Evolutionary conservation across 495 filamentous ascomycete species (phyloP).

Genomic region (Letharia lupina): DNA sequence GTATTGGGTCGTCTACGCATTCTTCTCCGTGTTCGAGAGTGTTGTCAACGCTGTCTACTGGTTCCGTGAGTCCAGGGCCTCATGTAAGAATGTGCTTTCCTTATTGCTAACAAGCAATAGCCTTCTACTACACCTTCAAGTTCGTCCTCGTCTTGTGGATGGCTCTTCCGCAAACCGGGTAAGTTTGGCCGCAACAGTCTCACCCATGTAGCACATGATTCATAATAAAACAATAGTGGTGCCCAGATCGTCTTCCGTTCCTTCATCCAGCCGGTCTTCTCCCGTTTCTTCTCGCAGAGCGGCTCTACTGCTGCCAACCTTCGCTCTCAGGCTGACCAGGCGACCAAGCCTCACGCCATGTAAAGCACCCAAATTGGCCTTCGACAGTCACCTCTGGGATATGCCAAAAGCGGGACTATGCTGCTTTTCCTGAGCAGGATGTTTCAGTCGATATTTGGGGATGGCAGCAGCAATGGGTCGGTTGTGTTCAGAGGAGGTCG

Average conservation of each 20-base stretch:
- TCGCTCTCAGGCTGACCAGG: conserved; percentile 79
- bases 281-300: conserved; percentile 72
- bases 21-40: conserved; percentile 90
- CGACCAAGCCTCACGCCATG: conserved; percentile 42
- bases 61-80: conserved; percentile 58
- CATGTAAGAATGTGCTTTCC: background rate
- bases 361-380: conserved; percentile 7
- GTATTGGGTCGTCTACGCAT: conserved; percentile 97
- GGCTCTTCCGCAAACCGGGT: conserved; percentile 88
- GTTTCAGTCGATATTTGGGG: background rate
- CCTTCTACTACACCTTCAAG: conserved; percentile 99
- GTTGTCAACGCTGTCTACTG: conserved; percentile 92
- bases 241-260: conserved; percentile 95
- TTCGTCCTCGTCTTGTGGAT: conserved; percentile 95
- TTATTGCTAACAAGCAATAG: conserved; percentile 28
- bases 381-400: background rate
- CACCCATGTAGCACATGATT: conserved; percentile 1
- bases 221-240: conserved; percentile 50
- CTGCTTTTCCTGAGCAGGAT: background rate
- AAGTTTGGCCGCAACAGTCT: conserved; percentile 33
- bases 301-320: conserved; percentile 80
- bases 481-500: background rate
- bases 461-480: background rate
- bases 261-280: conserved; percentile 82
- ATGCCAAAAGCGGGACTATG: background rate